Evolutionary conservation across 768 basidiomycete genomes (phyloP), one percentile per base, ranked within the genome.

Genomic region (Tricholoma sp.): DNA sequence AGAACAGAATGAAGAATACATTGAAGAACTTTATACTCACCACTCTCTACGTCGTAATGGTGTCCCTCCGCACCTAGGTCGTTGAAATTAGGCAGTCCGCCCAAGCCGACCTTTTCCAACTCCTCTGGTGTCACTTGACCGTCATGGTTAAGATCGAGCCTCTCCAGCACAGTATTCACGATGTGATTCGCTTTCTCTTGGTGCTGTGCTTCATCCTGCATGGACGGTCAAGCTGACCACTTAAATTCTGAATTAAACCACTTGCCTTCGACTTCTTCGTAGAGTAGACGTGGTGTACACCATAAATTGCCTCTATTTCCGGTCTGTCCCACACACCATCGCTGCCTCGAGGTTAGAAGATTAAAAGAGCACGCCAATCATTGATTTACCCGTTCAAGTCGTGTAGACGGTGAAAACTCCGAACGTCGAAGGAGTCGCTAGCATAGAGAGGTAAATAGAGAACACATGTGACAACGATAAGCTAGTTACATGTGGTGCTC

Each of bases 251-350:
- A 47, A 33, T 6, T 34, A 36, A 55, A 13, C 33, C 18, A 44
- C 44, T 0, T 56, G 81, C 89, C 78, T 84, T 86, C 32, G 86
- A 90, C 71, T 88, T 83, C 73, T 87, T 87, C 76, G 86, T 86
- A 44, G 87, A 89, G 68, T 88, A 91, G 55, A 93, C 79, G 65
- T 98, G 95, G 69, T 97, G 94, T 7, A 98, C 88, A 53, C 96
- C 96, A 62, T 99, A 99, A 37, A 99, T 85, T 17, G 94, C 94
- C 70, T 97, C 89, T 58, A 99, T 89, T 70, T 99, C 96, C 54
- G 86, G 85, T 57, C 77, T 76, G 67, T 91, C 87, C 86, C 93
- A 93, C 53, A 80, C 65, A 0, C 91, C 91, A 65, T 98, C 85
- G 37, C 89, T 91, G 63, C n/a, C 24, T 2, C 47, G 34, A 45